Evolutionary conservation across 495 filamentous ascomycete species (phyloP).

Genomic region (Corynascus novoguineensis): DNA sequence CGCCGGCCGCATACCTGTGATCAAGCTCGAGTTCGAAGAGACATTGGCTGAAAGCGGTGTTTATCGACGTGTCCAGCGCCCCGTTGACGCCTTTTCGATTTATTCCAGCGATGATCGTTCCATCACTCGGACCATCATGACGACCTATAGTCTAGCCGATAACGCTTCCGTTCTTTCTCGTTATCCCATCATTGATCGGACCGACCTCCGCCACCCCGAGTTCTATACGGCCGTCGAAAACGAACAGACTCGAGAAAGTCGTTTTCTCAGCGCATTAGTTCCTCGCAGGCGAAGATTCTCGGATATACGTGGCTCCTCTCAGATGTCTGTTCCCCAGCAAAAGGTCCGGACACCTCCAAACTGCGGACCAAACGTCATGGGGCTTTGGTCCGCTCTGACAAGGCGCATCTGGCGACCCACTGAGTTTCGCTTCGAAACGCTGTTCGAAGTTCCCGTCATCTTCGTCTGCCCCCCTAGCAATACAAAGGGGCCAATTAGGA

Average conservation of each 20-base stretch:
- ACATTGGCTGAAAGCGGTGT: background rate
- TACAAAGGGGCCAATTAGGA: slow-evolving; percentile 33
- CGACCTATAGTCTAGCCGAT: background rate
- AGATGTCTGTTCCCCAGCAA: background rate
- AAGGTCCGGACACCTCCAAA: slow-evolving; percentile 15
- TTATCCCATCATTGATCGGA: background rate
- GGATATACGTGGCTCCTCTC: background rate
- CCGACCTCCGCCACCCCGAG: background rate
- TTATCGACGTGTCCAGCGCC: slow-evolving; percentile 1
- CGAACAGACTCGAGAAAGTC: background rate
- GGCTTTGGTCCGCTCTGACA: slow-evolving; percentile 33
- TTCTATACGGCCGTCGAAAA: background rate
- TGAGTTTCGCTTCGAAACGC: slow-evolving; percentile 34
- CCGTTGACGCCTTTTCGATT: background rate
- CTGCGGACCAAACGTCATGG: slow-evolving; percentile 41
- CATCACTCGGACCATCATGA: background rate
- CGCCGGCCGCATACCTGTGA: background rate
- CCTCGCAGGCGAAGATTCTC: background rate
- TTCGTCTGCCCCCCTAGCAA: slow-evolving; percentile 43
- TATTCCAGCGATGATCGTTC: background rate
- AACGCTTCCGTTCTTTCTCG: background rate
- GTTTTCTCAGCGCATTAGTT: background rate
- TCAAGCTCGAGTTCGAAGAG: background rate
- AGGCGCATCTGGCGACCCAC: slow-evolving; percentile 33
- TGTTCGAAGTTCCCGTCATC: slow-evolving; percentile 48